phyloP scores from a whole-genome alignment of 2,329 filamentous ascomycete genomes.

The Cadophora malorum region DNA sequence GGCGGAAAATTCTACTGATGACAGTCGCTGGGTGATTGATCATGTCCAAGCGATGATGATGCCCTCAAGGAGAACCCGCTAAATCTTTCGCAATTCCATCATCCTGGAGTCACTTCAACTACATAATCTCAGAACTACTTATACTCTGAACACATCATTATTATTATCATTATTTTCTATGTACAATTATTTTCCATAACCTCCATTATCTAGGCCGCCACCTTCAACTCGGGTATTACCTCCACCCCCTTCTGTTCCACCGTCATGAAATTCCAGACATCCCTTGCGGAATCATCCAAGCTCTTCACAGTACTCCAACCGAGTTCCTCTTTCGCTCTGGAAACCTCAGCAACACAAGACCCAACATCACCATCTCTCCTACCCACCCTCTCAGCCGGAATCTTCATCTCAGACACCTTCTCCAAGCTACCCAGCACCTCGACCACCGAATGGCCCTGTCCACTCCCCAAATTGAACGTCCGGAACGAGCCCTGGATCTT shows the following conservation, averaged over 20 bases:
- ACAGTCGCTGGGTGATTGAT: too few relatives aligned
- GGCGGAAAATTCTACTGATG: too few relatives aligned
- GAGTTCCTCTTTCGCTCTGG: conserved; percentile 48
- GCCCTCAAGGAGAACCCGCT: too few relatives aligned
- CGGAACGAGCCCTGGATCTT: conserved; percentile 48
- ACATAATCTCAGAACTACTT: not conserved
- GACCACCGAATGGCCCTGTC: conserved; percentile 51
- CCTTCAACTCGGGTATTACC: not conserved
- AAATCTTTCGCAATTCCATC: too few relatives aligned
- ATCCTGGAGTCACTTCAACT: not conserved
- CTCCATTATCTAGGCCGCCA: not conserved
- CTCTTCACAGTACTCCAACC: conserved; percentile 47
- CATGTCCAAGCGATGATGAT: not conserved
- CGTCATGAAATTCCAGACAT: conserved; percentile 15
- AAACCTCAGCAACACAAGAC: conserved; percentile 49
- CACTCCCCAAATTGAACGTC: conserved; percentile 53
- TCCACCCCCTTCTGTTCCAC: not conserved
- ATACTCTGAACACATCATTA: not conserved
- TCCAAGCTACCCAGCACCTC: conserved; percentile 50
- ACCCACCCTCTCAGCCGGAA: conserved; percentile 46
- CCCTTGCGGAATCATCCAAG: conserved; percentile 14
- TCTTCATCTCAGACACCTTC: conserved; percentile 45
- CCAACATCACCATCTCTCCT: conserved; percentile 51
- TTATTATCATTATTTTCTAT: conserved; percentile 9
- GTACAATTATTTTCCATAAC: not conserved